A percentile compares a stretch with the other conserved stretches of the same genome.
Evolutionary conservation across 140 eudicot genomes (phyloP).

Genomic region (Bidens hawaiensis): DNA sequence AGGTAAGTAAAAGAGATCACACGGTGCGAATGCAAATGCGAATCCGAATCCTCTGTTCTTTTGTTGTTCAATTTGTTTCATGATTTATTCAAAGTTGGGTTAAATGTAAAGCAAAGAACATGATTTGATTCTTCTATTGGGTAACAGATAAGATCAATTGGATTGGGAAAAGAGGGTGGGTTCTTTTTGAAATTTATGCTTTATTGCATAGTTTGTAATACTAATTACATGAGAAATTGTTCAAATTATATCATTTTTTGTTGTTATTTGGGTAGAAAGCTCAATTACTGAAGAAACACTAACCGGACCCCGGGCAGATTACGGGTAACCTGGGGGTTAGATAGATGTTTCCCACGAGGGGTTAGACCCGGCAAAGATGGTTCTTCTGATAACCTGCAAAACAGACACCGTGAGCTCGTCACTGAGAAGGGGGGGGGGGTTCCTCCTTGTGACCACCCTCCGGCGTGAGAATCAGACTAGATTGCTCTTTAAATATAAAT

Average conservation of each 20-base stretch:
- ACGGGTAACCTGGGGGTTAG: no score
- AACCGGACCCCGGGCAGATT: no score
- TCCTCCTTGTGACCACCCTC: no score
- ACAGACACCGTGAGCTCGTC: no score
- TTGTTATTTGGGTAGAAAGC: conserved; percentile 13
- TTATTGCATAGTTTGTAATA: conserved; percentile 35
- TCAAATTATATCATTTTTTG: conserved; percentile 18
- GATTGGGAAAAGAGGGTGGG: no score
- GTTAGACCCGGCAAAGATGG: no score
- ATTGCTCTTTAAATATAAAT: no score
- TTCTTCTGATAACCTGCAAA: no score
- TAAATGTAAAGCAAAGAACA: conserved; percentile 26
- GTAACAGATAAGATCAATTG: conserved; percentile 29
- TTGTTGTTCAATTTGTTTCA: conserved; percentile 24
- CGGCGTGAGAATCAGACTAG: no score
- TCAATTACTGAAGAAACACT: no score
- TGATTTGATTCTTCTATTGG: conserved; percentile 41
- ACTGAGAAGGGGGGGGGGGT: no score
- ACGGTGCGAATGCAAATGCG: conserved; percentile 25
- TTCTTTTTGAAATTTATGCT: conserved; percentile 20
- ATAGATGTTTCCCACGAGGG: no score
- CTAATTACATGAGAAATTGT: conserved; percentile 23
- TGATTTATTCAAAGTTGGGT: conserved; percentile 16
- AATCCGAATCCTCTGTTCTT: conserved; percentile 33
- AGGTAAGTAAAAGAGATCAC: conserved; percentile 14